Evolutionary conservation across 768 basidiomycete species (phyloP).

Genomic region (Russula earlei): DNA sequence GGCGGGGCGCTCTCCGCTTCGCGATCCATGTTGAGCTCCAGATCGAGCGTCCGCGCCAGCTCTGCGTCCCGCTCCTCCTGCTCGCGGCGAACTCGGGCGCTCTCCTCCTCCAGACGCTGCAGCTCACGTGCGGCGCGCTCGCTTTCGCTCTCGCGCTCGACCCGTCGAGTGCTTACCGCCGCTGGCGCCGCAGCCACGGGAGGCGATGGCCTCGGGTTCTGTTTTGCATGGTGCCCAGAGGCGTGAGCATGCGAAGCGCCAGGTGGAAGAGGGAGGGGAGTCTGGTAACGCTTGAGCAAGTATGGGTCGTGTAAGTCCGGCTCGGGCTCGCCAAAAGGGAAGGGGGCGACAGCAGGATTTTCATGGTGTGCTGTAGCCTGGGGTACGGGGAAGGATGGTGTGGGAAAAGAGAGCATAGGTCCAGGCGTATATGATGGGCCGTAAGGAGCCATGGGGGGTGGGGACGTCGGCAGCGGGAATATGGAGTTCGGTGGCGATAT

Average conservation of each 20-base stretch:
- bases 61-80: constrained; percentile 19
- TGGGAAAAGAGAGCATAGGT: neutral
- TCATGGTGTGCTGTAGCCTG: constrained; percentile 11
- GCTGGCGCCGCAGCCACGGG: neutral
- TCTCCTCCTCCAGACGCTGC: constrained; percentile 16
- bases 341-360: constrained; percentile 21
- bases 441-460: neutral
- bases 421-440: neutral
- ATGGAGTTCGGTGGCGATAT: neutral
- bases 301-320: constrained; percentile 37
- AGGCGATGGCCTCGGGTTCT: neutral
- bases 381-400: neutral
- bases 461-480: neutral
- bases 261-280: constrained; percentile 44
- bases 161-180: neutral
- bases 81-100: constrained; percentile 4
- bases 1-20: neutral
- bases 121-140: constrained; percentile 10
- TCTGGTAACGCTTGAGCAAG: constrained; percentile 39
- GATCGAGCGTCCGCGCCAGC: constrained; percentile 17
- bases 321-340: constrained; percentile 24
- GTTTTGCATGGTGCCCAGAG: neutral
- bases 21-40: constrained; percentile 13
- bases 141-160: neutral
- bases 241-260: neutral